Evolutionary conservation across 23 red algal species (phyloP).

Genomic region (Gracilariopsis chorda): DNA sequence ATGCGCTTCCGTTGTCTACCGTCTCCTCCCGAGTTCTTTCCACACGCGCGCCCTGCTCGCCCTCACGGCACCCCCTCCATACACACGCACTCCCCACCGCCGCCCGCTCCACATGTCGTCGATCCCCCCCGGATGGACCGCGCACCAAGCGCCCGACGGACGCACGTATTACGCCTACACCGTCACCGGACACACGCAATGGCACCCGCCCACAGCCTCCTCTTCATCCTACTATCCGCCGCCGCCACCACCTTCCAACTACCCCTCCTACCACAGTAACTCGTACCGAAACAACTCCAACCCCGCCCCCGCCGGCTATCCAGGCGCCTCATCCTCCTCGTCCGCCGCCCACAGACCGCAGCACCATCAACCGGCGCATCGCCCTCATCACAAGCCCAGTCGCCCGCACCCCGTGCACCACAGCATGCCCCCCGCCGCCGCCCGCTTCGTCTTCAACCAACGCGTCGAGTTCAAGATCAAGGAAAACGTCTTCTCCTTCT

Average conservation of each 20-base stretch:
- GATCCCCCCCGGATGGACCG: constrained; percentile 49
- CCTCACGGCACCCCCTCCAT: background rate
- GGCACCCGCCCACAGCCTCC: constrained; percentile 6
- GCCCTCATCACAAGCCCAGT: background rate
- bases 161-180: constrained; percentile 44
- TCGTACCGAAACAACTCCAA: background rate
- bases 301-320: background rate
- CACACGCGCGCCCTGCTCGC: background rate
- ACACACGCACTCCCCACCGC: background rate
- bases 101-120: background rate
- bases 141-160: constrained; percentile 47
- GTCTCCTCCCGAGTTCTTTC: background rate
- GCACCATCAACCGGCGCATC: background rate
- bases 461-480: constrained; percentile 58
- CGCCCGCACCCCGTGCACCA: background rate
- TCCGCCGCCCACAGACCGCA: too few relatives aligned
- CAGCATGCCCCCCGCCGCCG: background rate
- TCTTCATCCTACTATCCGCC: background rate
- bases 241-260: constrained; percentile 1
- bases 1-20: too few relatives aligned
- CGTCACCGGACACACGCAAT: constrained; percentile 31
- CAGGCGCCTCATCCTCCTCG: background rate
- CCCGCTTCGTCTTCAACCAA: constrained; percentile 47
- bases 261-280: background rate
- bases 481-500: constrained; percentile 61